These are phyloP conservation scores for Strigomonas culicis DNA, from an alignment of 208 protist genomes.

Conservation along the genomic window DNA sequence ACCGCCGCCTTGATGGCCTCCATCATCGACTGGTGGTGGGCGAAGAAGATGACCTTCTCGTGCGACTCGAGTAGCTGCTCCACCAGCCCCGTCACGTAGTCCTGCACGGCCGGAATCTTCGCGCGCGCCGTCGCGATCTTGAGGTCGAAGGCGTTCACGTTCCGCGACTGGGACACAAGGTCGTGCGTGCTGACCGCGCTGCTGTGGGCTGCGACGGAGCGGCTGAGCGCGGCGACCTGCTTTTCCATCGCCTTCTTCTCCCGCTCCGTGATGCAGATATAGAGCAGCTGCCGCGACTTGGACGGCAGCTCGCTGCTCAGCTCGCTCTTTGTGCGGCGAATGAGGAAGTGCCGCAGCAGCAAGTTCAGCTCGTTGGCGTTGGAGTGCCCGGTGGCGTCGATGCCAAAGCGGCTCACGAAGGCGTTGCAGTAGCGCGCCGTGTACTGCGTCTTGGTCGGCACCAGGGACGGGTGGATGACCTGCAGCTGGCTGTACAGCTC, in stretches of 20 bases:
- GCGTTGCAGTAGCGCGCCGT: constrained; percentile 93
- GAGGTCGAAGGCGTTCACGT: constrained; percentile 78
- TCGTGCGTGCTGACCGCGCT: neutral
- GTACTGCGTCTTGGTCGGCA: constrained; percentile 80
- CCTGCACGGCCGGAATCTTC: constrained; percentile 87
- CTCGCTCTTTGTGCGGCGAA: constrained; percentile 92
- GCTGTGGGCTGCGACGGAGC: neutral
- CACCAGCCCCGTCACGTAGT: constrained; percentile 77
- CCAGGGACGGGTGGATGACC: constrained; percentile 47
- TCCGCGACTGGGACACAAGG: constrained; percentile 19
- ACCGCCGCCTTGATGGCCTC: constrained; percentile 83
- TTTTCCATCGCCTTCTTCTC: constrained; percentile 83
- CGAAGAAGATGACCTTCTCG: constrained; percentile 94
- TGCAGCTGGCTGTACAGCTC: constrained; percentile 95
- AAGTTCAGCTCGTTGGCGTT: constrained; percentile 92
- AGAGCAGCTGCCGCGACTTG: constrained; percentile 85
- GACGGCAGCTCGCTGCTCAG: constrained; percentile 87
- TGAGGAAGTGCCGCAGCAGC: constrained; percentile 88
- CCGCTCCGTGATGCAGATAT: constrained; percentile 77
- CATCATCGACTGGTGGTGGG: constrained; percentile 92
- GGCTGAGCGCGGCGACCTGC: constrained; percentile 56
- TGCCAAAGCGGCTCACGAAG: constrained; percentile 65
- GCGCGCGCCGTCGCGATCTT: constrained; percentile 80
- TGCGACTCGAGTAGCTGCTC: constrained; percentile 70
- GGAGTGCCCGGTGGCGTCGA: constrained; percentile 72